Evolutionary conservation across 2,329 filamentous ascomycete genomes (phyloP), one percentile per base, ranked within the genome.

Genomic region (Lecanicillium sp.): DNA sequence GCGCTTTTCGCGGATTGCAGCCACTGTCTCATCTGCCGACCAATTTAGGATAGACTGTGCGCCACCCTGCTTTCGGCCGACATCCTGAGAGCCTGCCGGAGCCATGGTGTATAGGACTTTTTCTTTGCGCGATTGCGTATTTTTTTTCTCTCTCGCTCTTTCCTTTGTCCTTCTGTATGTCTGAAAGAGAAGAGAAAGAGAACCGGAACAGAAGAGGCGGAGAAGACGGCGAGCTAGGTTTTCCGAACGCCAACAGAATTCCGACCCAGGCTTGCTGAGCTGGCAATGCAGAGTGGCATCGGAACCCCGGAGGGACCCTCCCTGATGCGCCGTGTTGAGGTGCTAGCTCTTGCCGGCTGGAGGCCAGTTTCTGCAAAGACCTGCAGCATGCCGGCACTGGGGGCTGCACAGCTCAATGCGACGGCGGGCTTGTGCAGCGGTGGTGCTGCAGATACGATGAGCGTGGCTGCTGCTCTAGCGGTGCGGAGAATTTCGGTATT

Each of bases 21-120:
- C 17, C 12, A 50, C n/a, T 8, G 41, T 45, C 26, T 45, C 41
- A 29, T 50, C 48, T 14, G 48, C 48, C 5, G 48, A 50, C 41
- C 36, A 45, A 27, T 45, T 29, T 7, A 45, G 33, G 26, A 45
- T 38, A 4, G 33, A 37, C 23, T 33, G 43, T 8, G 43, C 2
- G 24, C 21, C 17, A 38, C 11, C 17, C 12, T 24, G 32, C 17
- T 32, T 12, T 29, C 27, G 3, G 15, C 26, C 26, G 26, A 7
- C 26, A 29, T 29, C 12, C 26, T 29, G 7, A 12, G 26, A 29
- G 12, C 12, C 26, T 29, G 26, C 12, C 7, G 26, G 7, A 29
- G 26, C 7, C 26, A 19, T 9, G 8, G 21, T 21, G 9, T 17
- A 5, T 44, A 17, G n/a, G n/a, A n/a, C n/a, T 29, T 8, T 20